phyloP scores from a whole-genome alignment of 2,329 filamentous ascomycete species.

The Pseudogymnoascus sp. region DNA sequence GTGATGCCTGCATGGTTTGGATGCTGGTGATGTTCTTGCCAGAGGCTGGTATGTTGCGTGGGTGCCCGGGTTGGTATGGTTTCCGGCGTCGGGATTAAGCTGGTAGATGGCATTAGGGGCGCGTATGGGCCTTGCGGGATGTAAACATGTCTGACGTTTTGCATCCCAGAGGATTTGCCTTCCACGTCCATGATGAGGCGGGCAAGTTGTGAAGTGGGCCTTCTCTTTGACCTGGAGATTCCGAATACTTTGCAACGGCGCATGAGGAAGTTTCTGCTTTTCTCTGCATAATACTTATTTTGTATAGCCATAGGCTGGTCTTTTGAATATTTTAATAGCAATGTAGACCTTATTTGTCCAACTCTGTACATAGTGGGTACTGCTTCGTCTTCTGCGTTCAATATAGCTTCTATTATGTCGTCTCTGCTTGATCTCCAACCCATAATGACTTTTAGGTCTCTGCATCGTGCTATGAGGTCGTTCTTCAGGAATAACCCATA shows the following conservation, averaged over 20 bases:
- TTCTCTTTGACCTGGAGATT: neutral
- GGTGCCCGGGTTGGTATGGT: neutral
- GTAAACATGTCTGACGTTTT: neutral
- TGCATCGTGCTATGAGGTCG: neutral
- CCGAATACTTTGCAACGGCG: neutral
- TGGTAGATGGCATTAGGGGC: neutral
- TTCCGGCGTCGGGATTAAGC: neutral
- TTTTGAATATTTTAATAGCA: too few relatives aligned
- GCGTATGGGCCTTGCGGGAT: neutral
- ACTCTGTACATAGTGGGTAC: neutral
- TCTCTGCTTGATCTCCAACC: neutral
- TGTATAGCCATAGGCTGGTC: neutral
- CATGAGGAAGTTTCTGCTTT: neutral
- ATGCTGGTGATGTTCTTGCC: neutral
- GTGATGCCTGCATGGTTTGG: neutral
- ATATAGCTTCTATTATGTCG: neutral
- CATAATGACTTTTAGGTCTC: neutral
- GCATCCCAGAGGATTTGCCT: neutral
- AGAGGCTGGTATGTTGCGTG: neutral
- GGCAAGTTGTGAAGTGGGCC: neutral
- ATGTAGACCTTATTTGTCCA: neutral
- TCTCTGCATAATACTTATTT: neutral
- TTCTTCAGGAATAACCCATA: neutral
- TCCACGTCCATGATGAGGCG: neutral
- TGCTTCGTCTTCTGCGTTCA: neutral